Base-by-base conservation (phyloP, 345 rosid species). In the Mercurialis annua region DNA sequence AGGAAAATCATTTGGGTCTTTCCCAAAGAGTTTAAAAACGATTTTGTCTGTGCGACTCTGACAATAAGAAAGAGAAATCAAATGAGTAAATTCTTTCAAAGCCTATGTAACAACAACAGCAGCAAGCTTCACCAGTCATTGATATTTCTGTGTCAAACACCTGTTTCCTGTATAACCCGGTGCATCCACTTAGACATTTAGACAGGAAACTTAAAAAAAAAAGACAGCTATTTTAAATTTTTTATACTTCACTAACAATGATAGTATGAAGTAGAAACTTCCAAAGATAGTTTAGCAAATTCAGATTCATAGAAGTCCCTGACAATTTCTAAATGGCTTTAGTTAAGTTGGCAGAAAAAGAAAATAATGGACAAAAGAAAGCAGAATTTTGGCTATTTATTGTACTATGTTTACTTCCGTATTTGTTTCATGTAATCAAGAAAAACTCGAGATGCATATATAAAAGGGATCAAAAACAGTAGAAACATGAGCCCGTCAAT, bases 21-120 rank as follows among this genome's bases (percentile, higher is more conserved):
- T 94, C 62, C 98, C 99, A 76, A 94, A 94, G 77, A 94, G 81
- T 80, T 94, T 94, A 73, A 91, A 83, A 60, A 91, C 92, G 55
- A 94, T 91, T 69, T 96, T 81, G 65, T 85, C 92, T 1, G 99
- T 94, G 59, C 99, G 95, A 73, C 81, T 80, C 99, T 94, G 93
- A 70, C 67, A 72, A 71, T 23, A 60, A 71, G 71, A 65, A 54
- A 58, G 46, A 33, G 42, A 6, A 57, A 36, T 78, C 50, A 77
- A 51, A 66, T 33, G 59, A 68, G 54, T 26, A 54, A 68, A 66
- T 65, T 49, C 64, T 51, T 40, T 59, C 10, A 10, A 51, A 53
- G 30, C 52, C 15, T 30, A 64, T 9, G 31, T 56, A 53, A 54
- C 29, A 17, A 51, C 43, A 36, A n/a, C 16, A 46, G 10, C 27